A percentile compares a stretch with the other conserved stretches of the same genome.
Conservation (phyloP, 208 protist species). For the Leishmania gerbilli region DNA sequence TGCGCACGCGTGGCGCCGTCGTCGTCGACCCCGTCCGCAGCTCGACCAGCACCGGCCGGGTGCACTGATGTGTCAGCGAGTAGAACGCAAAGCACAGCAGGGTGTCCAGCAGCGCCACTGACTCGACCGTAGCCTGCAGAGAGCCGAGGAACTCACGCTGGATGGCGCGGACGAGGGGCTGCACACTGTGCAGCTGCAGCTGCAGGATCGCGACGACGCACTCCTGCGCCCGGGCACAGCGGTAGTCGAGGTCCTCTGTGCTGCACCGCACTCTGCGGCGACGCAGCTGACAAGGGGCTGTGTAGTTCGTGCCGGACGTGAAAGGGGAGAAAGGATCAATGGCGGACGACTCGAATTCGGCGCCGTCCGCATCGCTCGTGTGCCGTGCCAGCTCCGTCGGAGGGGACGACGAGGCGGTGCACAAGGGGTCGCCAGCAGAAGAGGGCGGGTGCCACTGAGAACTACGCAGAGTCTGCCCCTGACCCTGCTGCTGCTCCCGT, state of each 20-base stretch:
- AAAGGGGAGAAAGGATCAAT: constrained; percentile 4
- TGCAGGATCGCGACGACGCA: constrained; percentile 67
- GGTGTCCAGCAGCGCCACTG: constrained; percentile 90
- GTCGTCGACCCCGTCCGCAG: constrained; percentile 29
- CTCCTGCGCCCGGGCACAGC: constrained; percentile 62
- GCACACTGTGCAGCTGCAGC: constrained; percentile 54
- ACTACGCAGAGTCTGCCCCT: neutral
- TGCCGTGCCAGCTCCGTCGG: neutral
- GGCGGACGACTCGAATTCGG: neutral
- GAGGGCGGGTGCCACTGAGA: neutral
- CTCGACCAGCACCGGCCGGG: constrained; percentile 45
- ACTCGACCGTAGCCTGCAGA: constrained; percentile 85
- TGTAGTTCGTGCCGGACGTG: neutral
- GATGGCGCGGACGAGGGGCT: constrained; percentile 53
- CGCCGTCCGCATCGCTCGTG: neutral
- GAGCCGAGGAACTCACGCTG: constrained; percentile 62
- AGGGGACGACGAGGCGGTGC: neutral
- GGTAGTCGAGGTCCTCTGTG: constrained; percentile 68
- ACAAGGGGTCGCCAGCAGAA: neutral
- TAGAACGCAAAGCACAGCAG: constrained; percentile 74
- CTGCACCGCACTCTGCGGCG: constrained; percentile 59
- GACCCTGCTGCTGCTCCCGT: neutral
- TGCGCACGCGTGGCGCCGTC: constrained; percentile 9
- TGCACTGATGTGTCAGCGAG: constrained; percentile 44
- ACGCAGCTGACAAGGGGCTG: neutral